Evolutionary conservation across 345 rosid species (phyloP).

Genomic region (Salix suchowensis): DNA sequence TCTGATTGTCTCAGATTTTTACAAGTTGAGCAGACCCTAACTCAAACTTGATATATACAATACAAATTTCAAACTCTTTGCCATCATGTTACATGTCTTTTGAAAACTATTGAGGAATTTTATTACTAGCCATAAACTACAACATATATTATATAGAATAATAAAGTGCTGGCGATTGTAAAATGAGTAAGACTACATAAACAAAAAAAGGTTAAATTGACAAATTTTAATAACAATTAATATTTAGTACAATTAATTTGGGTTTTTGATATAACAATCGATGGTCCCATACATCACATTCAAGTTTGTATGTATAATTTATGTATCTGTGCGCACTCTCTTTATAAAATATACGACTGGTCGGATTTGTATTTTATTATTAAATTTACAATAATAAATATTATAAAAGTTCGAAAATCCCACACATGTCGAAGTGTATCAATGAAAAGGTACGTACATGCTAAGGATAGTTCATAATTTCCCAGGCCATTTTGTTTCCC

Average conservation of each 20-base stretch:
- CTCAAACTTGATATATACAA: too few species aligned
- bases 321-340: not conserved
- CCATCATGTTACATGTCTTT: too few species aligned
- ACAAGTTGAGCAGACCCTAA: too few species aligned
- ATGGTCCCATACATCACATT: not conserved
- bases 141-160: too few species aligned
- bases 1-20: too few species aligned
- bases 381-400: not conserved
- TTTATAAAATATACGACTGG: not conserved
- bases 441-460: not conserved
- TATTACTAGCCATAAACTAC: too few species aligned
- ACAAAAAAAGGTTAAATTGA: too few species aligned
- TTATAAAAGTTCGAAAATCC: not conserved
- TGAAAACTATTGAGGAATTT: too few species aligned
- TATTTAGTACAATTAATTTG: not conserved
- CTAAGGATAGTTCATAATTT: not conserved
- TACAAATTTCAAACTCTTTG: too few species aligned
- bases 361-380: not conserved
- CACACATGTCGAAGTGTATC: not conserved
- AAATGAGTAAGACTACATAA: too few species aligned
- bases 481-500: not conserved
- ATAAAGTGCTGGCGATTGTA: too few species aligned
- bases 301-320: not conserved
- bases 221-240: too few species aligned
- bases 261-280: not conserved